Conservation (phyloP, 441 rosid genomes). For the Hypseocharis bilobata region DNA sequence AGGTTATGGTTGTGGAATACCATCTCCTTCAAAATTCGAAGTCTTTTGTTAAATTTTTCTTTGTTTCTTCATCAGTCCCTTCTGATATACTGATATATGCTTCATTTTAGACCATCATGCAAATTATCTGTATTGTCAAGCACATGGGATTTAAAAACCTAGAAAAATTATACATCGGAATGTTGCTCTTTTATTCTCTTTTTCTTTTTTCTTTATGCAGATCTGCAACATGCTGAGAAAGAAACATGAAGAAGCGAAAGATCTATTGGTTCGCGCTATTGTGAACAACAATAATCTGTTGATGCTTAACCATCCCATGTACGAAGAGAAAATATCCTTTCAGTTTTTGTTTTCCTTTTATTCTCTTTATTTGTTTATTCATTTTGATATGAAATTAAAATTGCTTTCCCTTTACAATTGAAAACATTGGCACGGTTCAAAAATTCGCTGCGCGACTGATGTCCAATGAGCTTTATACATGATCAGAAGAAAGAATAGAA, state of each 20-base stretch:
- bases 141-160: no score
- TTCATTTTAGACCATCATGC: no score
- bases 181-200: background rate
- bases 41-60: background rate
- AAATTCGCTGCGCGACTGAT: slow-evolving; percentile 44
- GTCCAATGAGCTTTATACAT: slow-evolving; percentile 28
- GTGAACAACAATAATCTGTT: slow-evolving; percentile 69
- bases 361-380: background rate
- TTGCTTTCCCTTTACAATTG: slow-evolving; percentile 39
- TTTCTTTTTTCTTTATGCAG: slow-evolving; percentile 35
- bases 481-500: slow-evolving; percentile 11
- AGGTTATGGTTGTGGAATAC: background rate
- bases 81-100: background rate
- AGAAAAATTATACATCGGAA: background rate
- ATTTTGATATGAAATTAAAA: background rate
- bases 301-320: slow-evolving; percentile 76
- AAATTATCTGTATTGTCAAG: no score
- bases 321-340: slow-evolving; percentile 82
- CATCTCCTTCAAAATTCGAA: background rate
- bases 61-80: background rate
- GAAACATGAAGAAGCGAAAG: slow-evolving; percentile 80
- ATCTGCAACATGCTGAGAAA: slow-evolving; percentile 69
- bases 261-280: slow-evolving; percentile 62
- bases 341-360: slow-evolving; percentile 2
- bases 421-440: slow-evolving; percentile 57